phyloP scores from a whole-genome alignment of 768 basidiomycete genomes.

The Leccinum sublutescens region DNA sequence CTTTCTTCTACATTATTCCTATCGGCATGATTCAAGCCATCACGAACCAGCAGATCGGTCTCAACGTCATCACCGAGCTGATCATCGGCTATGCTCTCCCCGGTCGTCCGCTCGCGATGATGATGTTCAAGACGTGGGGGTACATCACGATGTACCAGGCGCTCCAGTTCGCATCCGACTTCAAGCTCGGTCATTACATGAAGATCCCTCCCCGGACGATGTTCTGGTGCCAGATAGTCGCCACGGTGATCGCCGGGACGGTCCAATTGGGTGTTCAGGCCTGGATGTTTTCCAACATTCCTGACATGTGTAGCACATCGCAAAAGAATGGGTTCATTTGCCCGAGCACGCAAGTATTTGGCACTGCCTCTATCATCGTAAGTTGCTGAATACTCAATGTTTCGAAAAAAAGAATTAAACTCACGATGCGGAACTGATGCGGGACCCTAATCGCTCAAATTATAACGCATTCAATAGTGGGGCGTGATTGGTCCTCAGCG shows the following conservation, averaged over 20 bases:
- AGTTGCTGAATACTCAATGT: slow-evolving; percentile 8
- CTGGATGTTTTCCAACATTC: slow-evolving; percentile 51
- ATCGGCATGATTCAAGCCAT: slow-evolving; percentile 76
- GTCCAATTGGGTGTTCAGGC: slow-evolving; percentile 64
- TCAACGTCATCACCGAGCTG: slow-evolving; percentile 71
- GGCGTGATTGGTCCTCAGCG: slow-evolving; percentile 81
- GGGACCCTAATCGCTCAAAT: background rate
- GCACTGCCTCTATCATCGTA: slow-evolving; percentile 52
- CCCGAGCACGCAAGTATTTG: slow-evolving; percentile 43
- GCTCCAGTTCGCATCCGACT: slow-evolving; percentile 67
- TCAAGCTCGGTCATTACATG: slow-evolving; percentile 77
- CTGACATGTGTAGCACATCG: slow-evolving; percentile 30
- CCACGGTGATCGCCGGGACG: slow-evolving; percentile 59
- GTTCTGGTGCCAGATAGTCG: slow-evolving; percentile 69
- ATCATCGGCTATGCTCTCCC: slow-evolving; percentile 57
- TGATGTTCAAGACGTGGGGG: slow-evolving; percentile 75
- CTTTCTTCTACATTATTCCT: slow-evolving; percentile 70
- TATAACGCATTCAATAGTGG: slow-evolving; percentile 36
- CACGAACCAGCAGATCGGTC: slow-evolving; percentile 74
- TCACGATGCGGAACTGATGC: background rate
- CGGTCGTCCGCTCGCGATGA: slow-evolving; percentile 72
- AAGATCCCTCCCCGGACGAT: slow-evolving; percentile 65
- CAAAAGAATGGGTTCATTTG: slow-evolving; percentile 30
- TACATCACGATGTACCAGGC: slow-evolving; percentile 67
- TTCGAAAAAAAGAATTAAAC: slow-evolving; percentile 6